Conservation (phyloP, 164 flowering plant genomes). For the Vitis vinifera region ASM3070453v1 NC_081821.1:5105001-5105500, state of each 20-base stretch:
- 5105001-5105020: conserved; percentile 69
- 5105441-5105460: conserved; percentile 36
- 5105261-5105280: conserved; percentile 9
- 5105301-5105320: conserved; percentile 6
- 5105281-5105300: conserved; percentile 12
- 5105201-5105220: background rate
- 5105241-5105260: background rate
- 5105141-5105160: conserved; percentile 7
- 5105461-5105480: conserved; percentile 44
- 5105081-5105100: conserved; percentile 52
- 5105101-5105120: conserved; percentile 25
- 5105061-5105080: conserved; percentile 91
- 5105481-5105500: conserved; percentile 31
- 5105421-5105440: conserved; percentile 15
- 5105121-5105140: conserved; percentile 29
- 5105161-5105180: conserved; percentile 16
- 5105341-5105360: conserved; percentile 9
- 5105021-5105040: conserved; percentile 94
- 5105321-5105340: conserved; percentile 6
- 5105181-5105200: conserved; percentile 10
- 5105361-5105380: conserved; percentile 13
- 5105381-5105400: conserved; percentile 25
- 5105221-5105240: conserved; percentile 6
- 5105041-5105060: conserved; percentile 92
- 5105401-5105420: conserved; percentile 21